phyloP scores from a whole-genome alignment of 257 asterid species.

The Solanum ossicruentum region DNA sequence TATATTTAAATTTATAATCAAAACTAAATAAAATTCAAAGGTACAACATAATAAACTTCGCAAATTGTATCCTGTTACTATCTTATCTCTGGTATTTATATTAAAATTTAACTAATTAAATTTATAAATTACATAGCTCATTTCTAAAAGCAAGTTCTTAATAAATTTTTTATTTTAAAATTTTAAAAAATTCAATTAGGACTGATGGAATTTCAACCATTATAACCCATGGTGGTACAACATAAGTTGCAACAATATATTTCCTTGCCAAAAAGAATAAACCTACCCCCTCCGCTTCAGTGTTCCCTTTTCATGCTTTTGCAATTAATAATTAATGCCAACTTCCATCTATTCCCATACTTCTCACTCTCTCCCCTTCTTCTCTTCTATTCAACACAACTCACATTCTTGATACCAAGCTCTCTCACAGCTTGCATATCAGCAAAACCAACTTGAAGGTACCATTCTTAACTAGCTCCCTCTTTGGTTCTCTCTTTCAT shows the following conservation, averaged over 20 bases:
- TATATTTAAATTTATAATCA: background rate
- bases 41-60: no score
- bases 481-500: background rate
- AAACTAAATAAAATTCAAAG: background rate
- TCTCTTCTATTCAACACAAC: background rate
- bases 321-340: slow-evolving; percentile 54
- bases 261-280: background rate
- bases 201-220: no score
- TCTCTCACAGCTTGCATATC: background rate
- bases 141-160: background rate
- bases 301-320: slow-evolving; percentile 37
- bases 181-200: no score
- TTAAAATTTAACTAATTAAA: background rate
- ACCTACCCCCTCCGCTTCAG: background rate
- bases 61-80: no score
- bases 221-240: no score
- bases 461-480: background rate
- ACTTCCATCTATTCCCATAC: slow-evolving; percentile 7
- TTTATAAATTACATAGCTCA: background rate
- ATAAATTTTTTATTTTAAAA: no score
- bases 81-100: background rate
- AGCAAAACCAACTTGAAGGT: background rate
- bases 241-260: no score
- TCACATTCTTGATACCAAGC: background rate
- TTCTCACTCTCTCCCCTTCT: slow-evolving; percentile 5